These are phyloP conservation scores for Viola odorata DNA, from an alignment of 345 rosid species.

Conservation along the genomic window DNA sequence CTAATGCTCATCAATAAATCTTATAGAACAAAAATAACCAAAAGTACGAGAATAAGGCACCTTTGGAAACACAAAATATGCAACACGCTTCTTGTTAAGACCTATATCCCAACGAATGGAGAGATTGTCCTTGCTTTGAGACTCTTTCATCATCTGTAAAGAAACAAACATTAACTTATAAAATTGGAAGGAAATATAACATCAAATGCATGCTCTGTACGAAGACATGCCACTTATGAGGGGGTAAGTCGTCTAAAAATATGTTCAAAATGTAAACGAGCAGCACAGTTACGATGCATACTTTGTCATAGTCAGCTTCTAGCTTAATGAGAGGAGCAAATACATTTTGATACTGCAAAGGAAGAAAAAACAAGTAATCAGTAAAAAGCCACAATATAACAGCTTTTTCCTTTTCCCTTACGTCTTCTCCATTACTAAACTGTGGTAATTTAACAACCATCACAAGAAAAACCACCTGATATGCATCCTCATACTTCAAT, in stretches of 20 bases:
- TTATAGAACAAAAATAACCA: constrained; percentile 1
- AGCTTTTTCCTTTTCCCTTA: background rate
- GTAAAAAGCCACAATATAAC: constrained; percentile 3
- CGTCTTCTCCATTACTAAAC: background rate
- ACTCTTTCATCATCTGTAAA: constrained; percentile 98
- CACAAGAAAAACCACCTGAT: constrained; percentile 53
- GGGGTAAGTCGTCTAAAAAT: too few species aligned
- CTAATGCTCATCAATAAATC: too few species aligned
- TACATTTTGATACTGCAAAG: constrained; percentile 96
- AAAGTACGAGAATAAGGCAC: constrained; percentile 29
- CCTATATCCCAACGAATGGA: constrained; percentile 98
- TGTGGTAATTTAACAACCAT: constrained; percentile 10
- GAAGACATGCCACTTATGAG: too few species aligned
- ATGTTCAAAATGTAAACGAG: background rate
- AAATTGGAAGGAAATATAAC: background rate
- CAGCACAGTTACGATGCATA: constrained; percentile 23
- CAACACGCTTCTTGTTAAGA: constrained; percentile 92
- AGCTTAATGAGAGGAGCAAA: constrained; percentile 99
- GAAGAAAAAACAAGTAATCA: constrained; percentile 12
- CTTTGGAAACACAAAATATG: constrained; percentile 96
- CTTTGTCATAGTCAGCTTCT: constrained; percentile 99
- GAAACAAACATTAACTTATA: constrained; percentile 10
- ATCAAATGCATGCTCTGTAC: too few species aligned
- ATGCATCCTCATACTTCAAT: constrained; percentile 96
- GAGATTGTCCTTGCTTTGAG: constrained; percentile 97